phyloP scores from a whole-genome alignment of 2,329 filamentous ascomycete species.

The Alternaria angustiovoidea region DNA sequence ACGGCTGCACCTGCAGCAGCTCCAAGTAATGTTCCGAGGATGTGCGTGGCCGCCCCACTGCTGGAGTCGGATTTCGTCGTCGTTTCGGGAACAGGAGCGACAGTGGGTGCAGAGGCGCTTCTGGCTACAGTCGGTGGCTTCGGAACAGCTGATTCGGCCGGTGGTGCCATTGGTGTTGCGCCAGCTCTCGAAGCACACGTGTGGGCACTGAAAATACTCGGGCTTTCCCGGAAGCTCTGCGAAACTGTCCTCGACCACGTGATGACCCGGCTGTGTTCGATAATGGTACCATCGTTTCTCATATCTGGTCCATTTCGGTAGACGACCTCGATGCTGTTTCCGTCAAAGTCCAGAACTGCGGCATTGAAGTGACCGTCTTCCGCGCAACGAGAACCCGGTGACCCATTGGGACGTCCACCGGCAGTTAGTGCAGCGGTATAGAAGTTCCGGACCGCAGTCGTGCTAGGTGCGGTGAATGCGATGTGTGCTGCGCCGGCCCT shows the following conservation, averaged over 20 bases:
- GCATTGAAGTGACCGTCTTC: conserved; percentile 68
- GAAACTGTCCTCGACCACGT: conserved; percentile 48
- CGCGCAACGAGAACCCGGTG: conserved; percentile 62
- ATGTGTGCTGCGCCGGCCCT: conserved; percentile 67
- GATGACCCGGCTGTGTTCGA: conserved; percentile 56
- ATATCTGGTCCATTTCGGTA: conserved; percentile 59
- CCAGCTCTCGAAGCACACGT: conserved; percentile 36
- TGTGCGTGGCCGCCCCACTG: conserved; percentile 65
- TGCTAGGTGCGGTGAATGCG: conserved; percentile 73
- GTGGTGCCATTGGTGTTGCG: conserved; percentile 32
- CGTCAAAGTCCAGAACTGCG: conserved; percentile 77
- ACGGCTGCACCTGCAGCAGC: conserved; percentile 79
- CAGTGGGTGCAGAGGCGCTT: conserved; percentile 44
- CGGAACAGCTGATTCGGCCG: conserved; percentile 36
- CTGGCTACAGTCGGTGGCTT: conserved; percentile 38
- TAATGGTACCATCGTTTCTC: conserved; percentile 51
- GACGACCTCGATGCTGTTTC: conserved; percentile 83
- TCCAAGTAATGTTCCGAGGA: conserved; percentile 79
- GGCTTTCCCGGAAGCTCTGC: conserved; percentile 42
- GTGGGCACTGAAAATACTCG: conserved; percentile 42
- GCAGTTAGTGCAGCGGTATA: conserved; percentile 74
- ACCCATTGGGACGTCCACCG: conserved; percentile 66
- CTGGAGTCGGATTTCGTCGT: conserved; percentile 43
- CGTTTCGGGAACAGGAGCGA: conserved; percentile 30
- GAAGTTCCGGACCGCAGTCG: conserved; percentile 73